Conservation (phyloP, 768 basidiomycete species). For the Rubroboletus pulcherrimus region DNA sequence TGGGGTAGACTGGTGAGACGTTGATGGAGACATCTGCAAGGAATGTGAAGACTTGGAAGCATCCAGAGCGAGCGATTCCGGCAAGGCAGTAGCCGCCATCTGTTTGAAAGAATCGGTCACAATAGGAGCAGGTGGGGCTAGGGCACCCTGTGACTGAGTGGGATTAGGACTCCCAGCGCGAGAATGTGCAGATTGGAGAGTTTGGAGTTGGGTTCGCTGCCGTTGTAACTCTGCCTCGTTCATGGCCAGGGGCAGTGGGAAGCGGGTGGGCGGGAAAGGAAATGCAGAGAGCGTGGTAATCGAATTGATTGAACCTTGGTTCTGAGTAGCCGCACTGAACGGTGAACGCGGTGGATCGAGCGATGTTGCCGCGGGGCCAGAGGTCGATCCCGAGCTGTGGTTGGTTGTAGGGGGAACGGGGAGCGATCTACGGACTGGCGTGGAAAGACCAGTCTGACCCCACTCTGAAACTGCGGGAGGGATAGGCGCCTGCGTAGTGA, state of each 20-base stretch:
- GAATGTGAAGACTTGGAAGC: constrained; percentile 1
- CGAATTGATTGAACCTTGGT: constrained; percentile 38
- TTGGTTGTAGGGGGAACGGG: constrained; percentile 19
- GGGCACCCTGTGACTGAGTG: background rate
- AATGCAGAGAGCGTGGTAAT: constrained; percentile 72
- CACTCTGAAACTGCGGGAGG: constrained; percentile 25
- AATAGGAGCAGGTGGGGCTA: constrained; percentile 6
- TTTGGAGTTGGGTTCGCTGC: constrained; percentile 25
- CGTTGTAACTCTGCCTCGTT: constrained; percentile 25
- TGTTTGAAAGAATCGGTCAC: constrained; percentile 23
- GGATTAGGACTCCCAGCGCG: constrained; percentile 18
- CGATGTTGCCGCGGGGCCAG: background rate
- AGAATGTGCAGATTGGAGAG: constrained; percentile 12
- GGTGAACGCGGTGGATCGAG: constrained; percentile 28
- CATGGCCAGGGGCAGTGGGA: constrained; percentile 52
- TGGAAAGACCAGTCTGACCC: constrained; percentile 24
- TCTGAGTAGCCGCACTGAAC: constrained; percentile 14
- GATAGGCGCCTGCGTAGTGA: background rate
- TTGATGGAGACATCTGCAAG: constrained; percentile 4
- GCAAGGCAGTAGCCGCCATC: background rate
- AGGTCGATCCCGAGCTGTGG: constrained; percentile 11
- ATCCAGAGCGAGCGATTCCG: constrained; percentile 4
- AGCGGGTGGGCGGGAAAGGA: constrained; percentile 68
- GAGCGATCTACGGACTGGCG: constrained; percentile 18
- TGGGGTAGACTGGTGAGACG: constrained; percentile 1